Conservation (phyloP, 768 basidiomycete genomes). For the Rhodotorula paludigena region DNA sequence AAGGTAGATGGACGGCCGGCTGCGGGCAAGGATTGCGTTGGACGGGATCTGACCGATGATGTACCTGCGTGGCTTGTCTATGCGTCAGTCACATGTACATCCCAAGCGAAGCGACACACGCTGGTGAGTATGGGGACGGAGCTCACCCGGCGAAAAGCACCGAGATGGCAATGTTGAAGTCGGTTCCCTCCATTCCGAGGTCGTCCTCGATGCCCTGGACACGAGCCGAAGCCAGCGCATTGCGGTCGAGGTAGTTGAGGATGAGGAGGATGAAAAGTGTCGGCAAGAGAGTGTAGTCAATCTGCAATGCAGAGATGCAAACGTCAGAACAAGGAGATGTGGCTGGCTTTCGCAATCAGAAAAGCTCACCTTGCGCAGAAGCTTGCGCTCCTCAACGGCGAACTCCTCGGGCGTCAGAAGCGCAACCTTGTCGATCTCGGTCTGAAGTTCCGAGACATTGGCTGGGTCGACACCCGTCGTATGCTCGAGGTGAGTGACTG, state of each 20-base stretch:
- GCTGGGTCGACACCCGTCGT: neutral
- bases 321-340: neutral
- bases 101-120: neutral
- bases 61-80: conserved; percentile 17
- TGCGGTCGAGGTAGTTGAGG: conserved; percentile 40
- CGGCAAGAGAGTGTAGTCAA: conserved; percentile 39
- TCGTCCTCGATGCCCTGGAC: conserved; percentile 37
- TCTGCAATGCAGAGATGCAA: conserved; percentile 2
- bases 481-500: conserved; percentile 2
- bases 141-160: neutral
- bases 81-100: neutral
- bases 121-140: neutral
- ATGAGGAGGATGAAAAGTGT: conserved; percentile 30
- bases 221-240: conserved; percentile 40
- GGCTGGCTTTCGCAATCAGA: neutral
- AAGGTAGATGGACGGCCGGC: conserved; percentile 31
- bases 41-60: conserved; percentile 33
- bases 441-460: conserved; percentile 13
- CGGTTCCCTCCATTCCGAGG: conserved; percentile 20
- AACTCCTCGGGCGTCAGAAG: conserved; percentile 35
- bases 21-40: conserved; percentile 31
- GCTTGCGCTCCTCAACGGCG: conserved; percentile 23
- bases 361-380: conserved; percentile 38
- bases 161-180: conserved; percentile 22
- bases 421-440: conserved; percentile 29